Percentiles rank a stretch among this genome's conserved stretches.
Conservation (phyloP, 805 yeast genomes). For the Starmera amethionina region DNA sequence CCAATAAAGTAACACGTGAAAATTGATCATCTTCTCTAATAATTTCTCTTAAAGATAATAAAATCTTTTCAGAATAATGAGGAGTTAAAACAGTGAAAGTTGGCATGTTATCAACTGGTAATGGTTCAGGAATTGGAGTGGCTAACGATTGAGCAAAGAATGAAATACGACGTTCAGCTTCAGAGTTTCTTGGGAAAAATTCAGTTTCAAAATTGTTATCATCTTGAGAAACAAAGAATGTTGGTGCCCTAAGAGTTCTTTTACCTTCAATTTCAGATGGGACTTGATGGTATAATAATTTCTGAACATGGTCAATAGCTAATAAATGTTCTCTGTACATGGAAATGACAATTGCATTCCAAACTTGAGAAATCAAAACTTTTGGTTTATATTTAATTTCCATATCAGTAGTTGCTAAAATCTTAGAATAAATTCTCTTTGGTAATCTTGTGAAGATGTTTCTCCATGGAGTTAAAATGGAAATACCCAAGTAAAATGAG, state of each 20-base stretch:
- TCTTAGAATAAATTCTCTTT: slow-evolving; percentile 96
- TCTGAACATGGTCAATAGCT: slow-evolving; percentile 98
- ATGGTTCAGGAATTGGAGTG: slow-evolving; percentile 97
- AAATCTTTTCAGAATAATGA: slow-evolving; percentile 91
- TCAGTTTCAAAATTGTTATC: slow-evolving; percentile 87
- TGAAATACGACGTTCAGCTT: slow-evolving; percentile 98
- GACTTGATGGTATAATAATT: slow-evolving; percentile 94
- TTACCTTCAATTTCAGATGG: slow-evolving; percentile 97
- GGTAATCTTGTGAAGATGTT: slow-evolving; percentile 96
- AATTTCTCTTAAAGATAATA: slow-evolving; percentile 88
- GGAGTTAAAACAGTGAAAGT: slow-evolving; percentile 96
- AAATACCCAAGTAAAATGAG: slow-evolving; percentile 97
- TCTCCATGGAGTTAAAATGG: slow-evolving; percentile 99
- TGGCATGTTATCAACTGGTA: slow-evolving; percentile 99
- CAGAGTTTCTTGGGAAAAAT: slow-evolving; percentile 94
- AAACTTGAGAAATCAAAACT: slow-evolving; percentile 94
- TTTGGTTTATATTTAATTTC: slow-evolving; percentile 98
- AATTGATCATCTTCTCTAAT: slow-evolving; percentile 96
- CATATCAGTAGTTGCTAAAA: slow-evolving; percentile 97
- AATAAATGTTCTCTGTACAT: slow-evolving; percentile 99
- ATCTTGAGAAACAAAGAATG: slow-evolving; percentile 96
- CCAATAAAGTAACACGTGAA: slow-evolving; percentile 88
- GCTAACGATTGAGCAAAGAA: slow-evolving; percentile 99
- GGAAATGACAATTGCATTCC: slow-evolving; percentile 98
- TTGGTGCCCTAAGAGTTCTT: slow-evolving; percentile 97